A percentile compares a stretch with the other conserved stretches of the same genome.
These are phyloP conservation scores for Ceratobasidium sp. DNA, from an alignment of 1,284 basidiomycete genomes.

Conservation along the genomic window DNA sequence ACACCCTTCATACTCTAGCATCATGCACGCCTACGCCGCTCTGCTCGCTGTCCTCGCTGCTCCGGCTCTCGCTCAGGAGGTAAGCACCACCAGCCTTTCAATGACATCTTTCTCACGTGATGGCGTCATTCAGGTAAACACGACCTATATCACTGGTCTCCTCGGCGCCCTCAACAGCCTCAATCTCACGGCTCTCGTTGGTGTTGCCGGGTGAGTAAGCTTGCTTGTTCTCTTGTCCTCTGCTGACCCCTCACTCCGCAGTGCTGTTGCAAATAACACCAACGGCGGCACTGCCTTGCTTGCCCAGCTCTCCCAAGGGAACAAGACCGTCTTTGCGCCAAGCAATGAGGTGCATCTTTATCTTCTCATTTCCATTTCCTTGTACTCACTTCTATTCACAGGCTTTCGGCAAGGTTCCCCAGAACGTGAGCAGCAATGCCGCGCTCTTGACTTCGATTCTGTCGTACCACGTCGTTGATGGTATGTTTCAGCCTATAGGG, in stretches of 20 bases:
- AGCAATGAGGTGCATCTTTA: slow-evolving; percentile 50
- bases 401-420: slow-evolving; percentile 51
- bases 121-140: slow-evolving; percentile 48
- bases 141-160: slow-evolving; percentile 54
- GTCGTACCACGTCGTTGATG: slow-evolving; percentile 71
- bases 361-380: neutral
- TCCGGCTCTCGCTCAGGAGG: slow-evolving; percentile 46
- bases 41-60: slow-evolving; percentile 46
- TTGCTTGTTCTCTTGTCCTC: slow-evolving; percentile 60
- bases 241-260: slow-evolving; percentile 54
- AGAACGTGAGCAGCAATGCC: slow-evolving; percentile 55
- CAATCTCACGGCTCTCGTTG: slow-evolving; percentile 58
- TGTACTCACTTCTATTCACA: neutral
- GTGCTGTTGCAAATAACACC: slow-evolving; percentile 65
- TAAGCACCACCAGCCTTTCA: neutral
- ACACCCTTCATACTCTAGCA: slow-evolving; percentile 10
- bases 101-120: neutral
- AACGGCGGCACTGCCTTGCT: slow-evolving; percentile 53
- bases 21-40: slow-evolving; percentile 47
- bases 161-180: slow-evolving; percentile 52
- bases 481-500: slow-evolving; percentile 59
- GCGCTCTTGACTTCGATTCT: slow-evolving; percentile 61
- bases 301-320: slow-evolving; percentile 49
- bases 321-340: slow-evolving; percentile 58
- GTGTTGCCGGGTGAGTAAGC: slow-evolving; percentile 56